A percentile compares a stretch with the other conserved stretches of the same genome.
Evolutionary conservation across 2,329 filamentous ascomycete species (phyloP).

Genomic region (Saccharata proteae): DNA sequence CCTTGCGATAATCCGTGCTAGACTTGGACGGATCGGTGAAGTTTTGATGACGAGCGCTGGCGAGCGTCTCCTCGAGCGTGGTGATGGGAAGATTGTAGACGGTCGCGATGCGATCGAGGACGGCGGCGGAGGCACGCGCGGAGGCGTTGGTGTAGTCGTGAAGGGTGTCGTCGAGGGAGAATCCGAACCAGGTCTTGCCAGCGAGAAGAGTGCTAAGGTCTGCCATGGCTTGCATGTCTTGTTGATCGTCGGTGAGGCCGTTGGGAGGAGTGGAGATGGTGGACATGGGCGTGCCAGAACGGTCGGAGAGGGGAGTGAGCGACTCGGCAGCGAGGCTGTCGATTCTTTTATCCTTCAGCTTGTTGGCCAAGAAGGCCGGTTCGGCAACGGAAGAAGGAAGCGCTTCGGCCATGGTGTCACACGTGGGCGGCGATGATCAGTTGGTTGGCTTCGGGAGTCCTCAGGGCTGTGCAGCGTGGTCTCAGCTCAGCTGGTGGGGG

Average conservation of each 20-base stretch:
- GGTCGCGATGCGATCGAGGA: conserved; percentile 3
- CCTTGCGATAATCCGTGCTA: conserved; percentile 2
- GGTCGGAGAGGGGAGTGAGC: background rate
- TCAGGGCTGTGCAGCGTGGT: no score
- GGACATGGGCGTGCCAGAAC: background rate
- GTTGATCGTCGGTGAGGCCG: no score
- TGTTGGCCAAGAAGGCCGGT: no score
- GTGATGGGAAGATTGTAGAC: background rate
- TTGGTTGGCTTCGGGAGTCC: no score
- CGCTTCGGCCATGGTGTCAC: no score
- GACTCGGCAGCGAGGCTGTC: background rate
- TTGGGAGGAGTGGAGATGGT: conserved; percentile 2
- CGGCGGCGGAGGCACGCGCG: conserved; percentile 2
- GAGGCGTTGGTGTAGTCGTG: conserved; percentile 2
- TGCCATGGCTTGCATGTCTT: conserved; percentile 1
- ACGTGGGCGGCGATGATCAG: no score
- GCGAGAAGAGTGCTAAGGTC: conserved; percentile 3
- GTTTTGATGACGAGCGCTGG: background rate
- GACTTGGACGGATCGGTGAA: background rate
- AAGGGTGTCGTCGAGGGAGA: conserved; percentile 7
- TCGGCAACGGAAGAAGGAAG: no score
- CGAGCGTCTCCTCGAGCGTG: conserved; percentile 1
- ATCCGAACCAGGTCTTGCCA: conserved; percentile 7
- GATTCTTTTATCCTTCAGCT: no score
- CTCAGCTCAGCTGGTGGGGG: no score